Evolutionary conservation across 1,284 basidiomycete genomes (phyloP).

Genomic region (Exobasidium rhododendri): DNA sequence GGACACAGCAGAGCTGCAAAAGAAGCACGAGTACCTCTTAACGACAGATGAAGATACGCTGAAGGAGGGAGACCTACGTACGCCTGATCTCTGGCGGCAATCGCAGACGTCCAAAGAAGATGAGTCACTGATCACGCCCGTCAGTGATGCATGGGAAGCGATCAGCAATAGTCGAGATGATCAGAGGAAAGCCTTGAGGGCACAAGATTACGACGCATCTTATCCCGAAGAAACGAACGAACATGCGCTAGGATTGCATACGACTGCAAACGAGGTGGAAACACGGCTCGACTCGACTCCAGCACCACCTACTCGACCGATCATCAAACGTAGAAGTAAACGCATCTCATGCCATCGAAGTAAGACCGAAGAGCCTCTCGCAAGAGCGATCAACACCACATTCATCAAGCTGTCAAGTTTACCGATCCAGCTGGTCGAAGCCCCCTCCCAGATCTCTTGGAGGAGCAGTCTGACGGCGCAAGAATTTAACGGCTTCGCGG

Average conservation of each 20-base stretch:
- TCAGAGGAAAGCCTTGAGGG: background rate
- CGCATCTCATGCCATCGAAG: background rate
- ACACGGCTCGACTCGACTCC: background rate
- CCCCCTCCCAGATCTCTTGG: conserved; percentile 19
- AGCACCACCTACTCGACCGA: background rate
- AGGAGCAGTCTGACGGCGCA: conserved; percentile 6
- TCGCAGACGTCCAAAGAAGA: background rate
- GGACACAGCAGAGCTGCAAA: background rate
- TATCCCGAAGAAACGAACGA: background rate
- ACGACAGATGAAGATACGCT: background rate
- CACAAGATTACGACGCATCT: background rate
- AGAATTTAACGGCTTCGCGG: conserved; percentile 10
- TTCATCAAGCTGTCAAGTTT: background rate
- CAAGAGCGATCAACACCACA: background rate
- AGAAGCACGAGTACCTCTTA: background rate
- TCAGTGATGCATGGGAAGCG: background rate
- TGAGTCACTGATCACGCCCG: background rate
- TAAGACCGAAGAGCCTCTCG: background rate
- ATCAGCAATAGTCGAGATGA: background rate
- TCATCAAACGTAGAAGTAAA: background rate
- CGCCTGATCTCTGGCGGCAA: background rate
- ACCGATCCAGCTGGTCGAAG: conserved; percentile 16
- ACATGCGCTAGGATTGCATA: background rate
- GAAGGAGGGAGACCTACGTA: background rate
- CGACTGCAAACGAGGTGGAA: background rate